These are phyloP conservation scores for Vitis amurensis DNA, from an alignment of 164 flowering plant species.

Conservation along the genomic window DNA sequence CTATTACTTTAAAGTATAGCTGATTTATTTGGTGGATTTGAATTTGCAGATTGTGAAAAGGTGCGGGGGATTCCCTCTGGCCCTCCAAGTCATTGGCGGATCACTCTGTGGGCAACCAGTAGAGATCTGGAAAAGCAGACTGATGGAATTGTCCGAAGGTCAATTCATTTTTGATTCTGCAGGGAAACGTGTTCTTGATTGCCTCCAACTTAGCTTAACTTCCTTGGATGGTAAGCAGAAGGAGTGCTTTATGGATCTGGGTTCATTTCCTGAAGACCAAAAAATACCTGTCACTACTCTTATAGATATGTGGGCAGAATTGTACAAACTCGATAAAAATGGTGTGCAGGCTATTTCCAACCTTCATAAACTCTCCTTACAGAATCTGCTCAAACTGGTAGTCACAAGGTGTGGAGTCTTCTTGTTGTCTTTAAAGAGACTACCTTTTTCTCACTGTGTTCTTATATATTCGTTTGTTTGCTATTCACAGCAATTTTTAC, in stretches of 20 bases:
- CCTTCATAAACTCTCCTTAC: constrained; percentile 26
- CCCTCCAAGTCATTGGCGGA: constrained; percentile 32
- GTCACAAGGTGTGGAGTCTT: constrained; percentile 15
- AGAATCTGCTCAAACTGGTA: constrained; percentile 21
- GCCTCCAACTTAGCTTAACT: constrained; percentile 35
- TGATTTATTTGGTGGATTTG: too few relatives aligned
- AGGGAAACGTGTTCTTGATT: constrained; percentile 13
- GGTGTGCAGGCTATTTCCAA: constrained; percentile 17
- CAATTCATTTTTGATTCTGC: constrained; percentile 21
- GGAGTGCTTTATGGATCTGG: constrained; percentile 50
- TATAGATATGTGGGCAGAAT: constrained; percentile 52
- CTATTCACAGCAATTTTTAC: not conserved
- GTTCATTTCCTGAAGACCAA: constrained; percentile 55
- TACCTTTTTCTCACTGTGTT: not conserved
- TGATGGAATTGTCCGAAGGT: constrained; percentile 17
- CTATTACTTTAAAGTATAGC: too few relatives aligned
- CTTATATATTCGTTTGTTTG: too few relatives aligned
- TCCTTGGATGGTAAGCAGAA: constrained; percentile 19
- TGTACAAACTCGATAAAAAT: constrained; percentile 31
- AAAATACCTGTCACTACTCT: constrained; percentile 48
- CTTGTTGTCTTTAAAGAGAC: not conserved
- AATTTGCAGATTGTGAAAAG: constrained; percentile 32
- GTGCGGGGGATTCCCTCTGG: constrained; percentile 42
- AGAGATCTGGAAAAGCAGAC: constrained; percentile 20
- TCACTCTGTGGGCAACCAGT: constrained; percentile 29